These are phyloP conservation scores for Stenocarpella maydis DNA, from an alignment of 2,329 filamentous ascomycete genomes.

Conservation along the genomic window DNA sequence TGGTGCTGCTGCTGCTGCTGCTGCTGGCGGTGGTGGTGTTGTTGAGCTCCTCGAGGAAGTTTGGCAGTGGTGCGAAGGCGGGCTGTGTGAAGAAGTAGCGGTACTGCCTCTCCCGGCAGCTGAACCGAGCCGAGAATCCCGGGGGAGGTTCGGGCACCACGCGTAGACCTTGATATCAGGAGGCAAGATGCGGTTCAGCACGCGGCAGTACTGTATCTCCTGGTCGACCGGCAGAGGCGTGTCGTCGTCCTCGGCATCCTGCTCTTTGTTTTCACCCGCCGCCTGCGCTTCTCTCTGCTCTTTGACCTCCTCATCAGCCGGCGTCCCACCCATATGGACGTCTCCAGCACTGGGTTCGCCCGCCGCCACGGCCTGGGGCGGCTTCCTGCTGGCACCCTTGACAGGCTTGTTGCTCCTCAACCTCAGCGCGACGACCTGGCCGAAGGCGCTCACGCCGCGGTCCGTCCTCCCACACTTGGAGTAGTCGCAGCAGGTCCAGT, in stretches of 20 bases:
- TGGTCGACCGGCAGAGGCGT: constrained; percentile 72
- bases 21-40: constrained; percentile 35
- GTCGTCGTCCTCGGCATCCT: constrained; percentile 48
- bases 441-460: constrained; percentile 92
- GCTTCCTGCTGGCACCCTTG: constrained; percentile 39
- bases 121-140: constrained; percentile 90
- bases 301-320: constrained; percentile 2
- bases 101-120: constrained; percentile 89
- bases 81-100: constrained; percentile 98
- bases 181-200: constrained; percentile 88
- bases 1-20: constrained; percentile 39
- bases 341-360: constrained; percentile 37
- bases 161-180: constrained; percentile 89
- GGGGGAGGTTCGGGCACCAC: constrained; percentile 85
- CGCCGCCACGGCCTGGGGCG: constrained; percentile 39
- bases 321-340: constrained; percentile 17
- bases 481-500: constrained; percentile 88
- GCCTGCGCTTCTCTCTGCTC: constrained; percentile 35
- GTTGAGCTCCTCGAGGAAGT: constrained; percentile 51
- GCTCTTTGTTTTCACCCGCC: constrained; percentile 41
- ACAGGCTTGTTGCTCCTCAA: constrained; percentile 82
- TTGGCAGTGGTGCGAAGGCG: constrained; percentile 75
- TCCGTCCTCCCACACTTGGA: constrained; percentile 96
- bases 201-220: constrained; percentile 83
- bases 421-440: constrained; percentile 86